Percentiles rank a stretch among this genome's conserved stretches.
phyloP scores from a whole-genome alignment of 768 basidiomycete genomes.

The Suillus subaureus region DNA sequence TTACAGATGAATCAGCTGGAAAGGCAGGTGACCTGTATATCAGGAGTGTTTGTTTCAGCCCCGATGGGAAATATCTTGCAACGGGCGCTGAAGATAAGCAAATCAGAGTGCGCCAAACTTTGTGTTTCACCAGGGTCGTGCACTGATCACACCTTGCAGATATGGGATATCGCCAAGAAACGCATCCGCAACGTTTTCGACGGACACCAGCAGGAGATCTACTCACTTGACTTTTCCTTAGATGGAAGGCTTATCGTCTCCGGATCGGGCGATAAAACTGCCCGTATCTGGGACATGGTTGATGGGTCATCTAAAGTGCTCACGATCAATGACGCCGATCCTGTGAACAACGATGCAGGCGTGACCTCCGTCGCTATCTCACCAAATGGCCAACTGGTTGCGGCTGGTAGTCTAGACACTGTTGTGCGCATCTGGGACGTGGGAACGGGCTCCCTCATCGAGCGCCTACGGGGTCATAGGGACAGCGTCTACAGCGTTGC shows the following conservation, averaged over 20 bases:
- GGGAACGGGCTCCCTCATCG: constrained; percentile 35
- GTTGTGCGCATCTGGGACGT: constrained; percentile 55
- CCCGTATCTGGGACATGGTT: constrained; percentile 37
- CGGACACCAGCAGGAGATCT: constrained; percentile 39
- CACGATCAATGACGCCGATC: constrained; percentile 24
- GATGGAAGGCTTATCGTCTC: constrained; percentile 38
- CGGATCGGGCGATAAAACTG: constrained; percentile 37
- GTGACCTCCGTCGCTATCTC: constrained; percentile 32
- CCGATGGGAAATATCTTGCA: constrained; percentile 31
- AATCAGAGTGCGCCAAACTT: constrained; percentile 29
- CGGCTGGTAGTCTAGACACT: constrained; percentile 55
- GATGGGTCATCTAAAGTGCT: constrained; percentile 36
- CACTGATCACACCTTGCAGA: constrained; percentile 19
- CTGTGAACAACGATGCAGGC: constrained; percentile 21
- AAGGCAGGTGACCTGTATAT: constrained; percentile 88
- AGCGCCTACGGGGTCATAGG: constrained; percentile 27
- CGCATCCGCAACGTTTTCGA: constrained; percentile 31
- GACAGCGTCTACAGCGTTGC: constrained; percentile 35
- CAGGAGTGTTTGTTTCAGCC: constrained; percentile 34
- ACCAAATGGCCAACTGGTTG: constrained; percentile 43
- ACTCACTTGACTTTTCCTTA: constrained; percentile 36
- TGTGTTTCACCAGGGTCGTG: neutral
- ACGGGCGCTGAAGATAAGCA: constrained; percentile 38
- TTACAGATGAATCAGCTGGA: constrained; percentile 73
- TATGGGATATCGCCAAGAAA: constrained; percentile 29